A percentile compares a stretch with the other conserved stretches of the same genome.
These are phyloP conservation scores for Fusarium sp. DNA, from an alignment of 2,329 filamentous ascomycete species.

Conservation along the genomic window DNA sequence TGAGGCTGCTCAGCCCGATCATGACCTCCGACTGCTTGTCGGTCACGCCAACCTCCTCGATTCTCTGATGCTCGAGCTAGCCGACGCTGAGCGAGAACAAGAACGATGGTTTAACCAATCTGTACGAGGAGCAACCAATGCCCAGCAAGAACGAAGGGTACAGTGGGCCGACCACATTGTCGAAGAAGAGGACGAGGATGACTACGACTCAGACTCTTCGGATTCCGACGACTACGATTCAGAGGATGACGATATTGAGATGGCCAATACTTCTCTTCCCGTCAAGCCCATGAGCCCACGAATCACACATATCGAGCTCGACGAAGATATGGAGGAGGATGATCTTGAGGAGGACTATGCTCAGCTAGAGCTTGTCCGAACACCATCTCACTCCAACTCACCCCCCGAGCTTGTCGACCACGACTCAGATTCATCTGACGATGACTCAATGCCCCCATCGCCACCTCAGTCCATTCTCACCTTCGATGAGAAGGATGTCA, in stretches of 20 bases:
- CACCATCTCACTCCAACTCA: slow-evolving; percentile 69
- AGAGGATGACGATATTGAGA: slow-evolving; percentile 67
- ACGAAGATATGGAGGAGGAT: slow-evolving; percentile 58
- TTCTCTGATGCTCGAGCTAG: slow-evolving; percentile 88
- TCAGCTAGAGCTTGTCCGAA: slow-evolving; percentile 72
- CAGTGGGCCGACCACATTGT: slow-evolving; percentile 86
- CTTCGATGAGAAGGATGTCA: slow-evolving; percentile 66
- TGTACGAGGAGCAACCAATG: slow-evolving; percentile 74
- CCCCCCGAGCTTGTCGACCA: slow-evolving; percentile 76
- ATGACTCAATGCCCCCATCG: slow-evolving; percentile 80
- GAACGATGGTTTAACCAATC: slow-evolving; percentile 98
- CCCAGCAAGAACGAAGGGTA: slow-evolving; percentile 72
- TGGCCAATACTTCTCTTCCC: slow-evolving; percentile 57
- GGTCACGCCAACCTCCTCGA: slow-evolving; percentile 99
- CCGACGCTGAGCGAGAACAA: slow-evolving; percentile 93
- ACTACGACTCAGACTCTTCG: slow-evolving; percentile 70
- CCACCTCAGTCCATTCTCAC: slow-evolving; percentile 65
- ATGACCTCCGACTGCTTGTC: slow-evolving; percentile 93
- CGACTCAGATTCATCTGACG: slow-evolving; percentile 73
- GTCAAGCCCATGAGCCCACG: slow-evolving; percentile 49
- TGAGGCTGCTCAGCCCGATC: slow-evolving; percentile 89
- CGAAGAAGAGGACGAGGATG: slow-evolving; percentile 76
- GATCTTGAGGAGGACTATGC: slow-evolving; percentile 71
- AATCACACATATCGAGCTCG: slow-evolving; percentile 49
- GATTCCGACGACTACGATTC: slow-evolving; percentile 59